These are phyloP conservation scores for Populus tremula DNA, from an alignment of 345 rosid genomes.

Conservation along the genomic window DNA sequence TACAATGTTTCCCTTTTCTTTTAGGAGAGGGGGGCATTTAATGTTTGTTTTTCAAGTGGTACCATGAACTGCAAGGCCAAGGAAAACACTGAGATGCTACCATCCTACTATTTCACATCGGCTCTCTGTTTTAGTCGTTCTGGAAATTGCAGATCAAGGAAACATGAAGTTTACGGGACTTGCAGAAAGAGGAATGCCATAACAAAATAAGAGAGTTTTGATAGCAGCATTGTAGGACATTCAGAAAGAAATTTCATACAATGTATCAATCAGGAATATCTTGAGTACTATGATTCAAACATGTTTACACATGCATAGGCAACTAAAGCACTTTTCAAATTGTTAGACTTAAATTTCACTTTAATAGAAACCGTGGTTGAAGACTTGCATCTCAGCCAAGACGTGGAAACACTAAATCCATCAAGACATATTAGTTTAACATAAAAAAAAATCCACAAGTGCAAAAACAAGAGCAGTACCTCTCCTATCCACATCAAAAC, in stretches of 20 bases:
- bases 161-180: background rate
- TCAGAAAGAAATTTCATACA: too few relatives aligned
- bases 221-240: too few relatives aligned
- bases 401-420: background rate
- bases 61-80: too few relatives aligned
- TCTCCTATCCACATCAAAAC: conserved; percentile 89
- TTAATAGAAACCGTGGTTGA: background rate
- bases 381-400: background rate
- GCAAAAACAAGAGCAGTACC: conserved; percentile 37
- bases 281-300: background rate
- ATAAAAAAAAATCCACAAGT: conserved; percentile 1
- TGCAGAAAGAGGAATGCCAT: too few relatives aligned
- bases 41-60: too few relatives aligned
- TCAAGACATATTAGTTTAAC: background rate
- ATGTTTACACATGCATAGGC: background rate
- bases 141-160: background rate
- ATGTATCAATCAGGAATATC: background rate
- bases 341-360: background rate
- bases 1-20: too few relatives aligned
- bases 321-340: background rate
- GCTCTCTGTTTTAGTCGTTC: background rate
- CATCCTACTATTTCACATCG: background rate
- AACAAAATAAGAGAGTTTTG: too few relatives aligned
- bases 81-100: background rate
- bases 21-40: too few relatives aligned